Base-by-base conservation (phyloP, 2,329 filamentous ascomycete species). In the Phialophora tarda region DNA sequence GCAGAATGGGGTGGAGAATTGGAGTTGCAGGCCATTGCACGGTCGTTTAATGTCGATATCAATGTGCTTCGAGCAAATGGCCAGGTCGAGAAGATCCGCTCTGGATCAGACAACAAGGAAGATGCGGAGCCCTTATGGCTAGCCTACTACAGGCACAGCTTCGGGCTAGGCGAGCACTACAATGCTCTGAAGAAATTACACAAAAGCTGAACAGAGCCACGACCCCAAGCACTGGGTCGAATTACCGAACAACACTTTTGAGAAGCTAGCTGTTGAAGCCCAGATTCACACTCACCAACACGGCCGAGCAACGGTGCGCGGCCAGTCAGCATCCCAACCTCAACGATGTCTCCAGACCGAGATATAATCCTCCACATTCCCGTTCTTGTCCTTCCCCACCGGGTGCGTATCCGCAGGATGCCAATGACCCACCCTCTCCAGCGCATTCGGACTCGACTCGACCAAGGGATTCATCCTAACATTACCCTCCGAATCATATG, bases 1-100 rank as follows among this genome's bases (percentile, higher is more conserved):
- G 93, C 92, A 0, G 94, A 97, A 79, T 99, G 95, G 95, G 95
- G 95, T 58, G 95, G 95, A 0, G 92, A 98, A 82, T 79, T 97
- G 69, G 95, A 99, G 82, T 79, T 99, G 63, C 83, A 89, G 77
- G 95, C 95, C 26, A 83, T 99, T 76, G 91, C 94, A 59, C 89
- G 87, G 76, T 87, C 86, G 62, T 98, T 96, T 74, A 86, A 86
- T 2, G 87, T 95, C 11, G 86, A 90, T 74, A 94, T 98, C 69
- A 88, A 89, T 74, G 90, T 99, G 12, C 81, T 99, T 69, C 93
- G 97, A 72, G 85, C 85, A 74, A 90, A 94, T 76, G 92, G 93
- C 4, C 82, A 89, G 63, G 88, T 91, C 64, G 92, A 96, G 77
- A 89, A 86, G 71, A 91, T 98, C 69, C 83, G 85, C 73, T 84